A percentile compares a stretch with the other conserved stretches of the same genome.
These are phyloP conservation scores for Leccinum subtestaceum DNA, from an alignment of 768 basidiomycete genomes.

Conservation along the genomic window DNA sequence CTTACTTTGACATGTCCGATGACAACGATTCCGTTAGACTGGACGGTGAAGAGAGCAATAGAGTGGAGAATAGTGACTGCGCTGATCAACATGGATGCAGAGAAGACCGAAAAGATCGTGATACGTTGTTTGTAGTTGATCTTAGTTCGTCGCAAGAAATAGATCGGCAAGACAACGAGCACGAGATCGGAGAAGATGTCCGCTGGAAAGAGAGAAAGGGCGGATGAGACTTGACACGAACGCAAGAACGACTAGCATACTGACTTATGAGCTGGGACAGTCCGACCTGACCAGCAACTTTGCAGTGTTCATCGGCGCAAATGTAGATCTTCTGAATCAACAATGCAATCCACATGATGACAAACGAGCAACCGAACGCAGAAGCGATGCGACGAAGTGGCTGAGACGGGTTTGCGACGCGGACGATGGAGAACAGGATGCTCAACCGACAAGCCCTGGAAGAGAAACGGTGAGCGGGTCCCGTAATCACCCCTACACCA, in stretches of 20 bases:
- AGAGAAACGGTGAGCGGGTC: background rate
- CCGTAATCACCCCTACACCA: background rate
- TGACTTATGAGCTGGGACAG: conserved; percentile 24
- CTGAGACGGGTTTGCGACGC: conserved; percentile 12
- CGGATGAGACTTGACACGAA: background rate
- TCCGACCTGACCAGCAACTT: conserved; percentile 1
- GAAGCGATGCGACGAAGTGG: conserved; percentile 2
- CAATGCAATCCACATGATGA: conserved; percentile 24
- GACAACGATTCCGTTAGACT: conserved; percentile 7
- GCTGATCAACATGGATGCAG: conserved; percentile 18
- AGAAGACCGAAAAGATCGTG: conserved; percentile 19
- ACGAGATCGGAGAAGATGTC: conserved; percentile 17
- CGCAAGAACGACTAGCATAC: background rate
- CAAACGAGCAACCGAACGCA: conserved; percentile 14
- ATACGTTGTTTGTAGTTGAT: conserved; percentile 14
- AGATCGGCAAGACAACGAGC: conserved; percentile 21
- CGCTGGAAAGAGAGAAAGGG: conserved; percentile 7
- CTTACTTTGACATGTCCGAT: conserved; percentile 26
- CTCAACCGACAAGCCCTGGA: conserved; percentile 25
- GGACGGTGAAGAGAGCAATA: background rate
- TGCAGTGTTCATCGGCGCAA: conserved; percentile 6
- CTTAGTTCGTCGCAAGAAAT: conserved; percentile 3
- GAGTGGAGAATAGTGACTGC: conserved; percentile 21
- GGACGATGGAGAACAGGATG: conserved; percentile 24
- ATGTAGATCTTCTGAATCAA: conserved; percentile 15